A percentile compares a stretch with the other conserved stretches of the same genome.
Evolutionary conservation across 169 alveolate species (phyloP).

Genomic region (Blepharisma undulans): DNA sequence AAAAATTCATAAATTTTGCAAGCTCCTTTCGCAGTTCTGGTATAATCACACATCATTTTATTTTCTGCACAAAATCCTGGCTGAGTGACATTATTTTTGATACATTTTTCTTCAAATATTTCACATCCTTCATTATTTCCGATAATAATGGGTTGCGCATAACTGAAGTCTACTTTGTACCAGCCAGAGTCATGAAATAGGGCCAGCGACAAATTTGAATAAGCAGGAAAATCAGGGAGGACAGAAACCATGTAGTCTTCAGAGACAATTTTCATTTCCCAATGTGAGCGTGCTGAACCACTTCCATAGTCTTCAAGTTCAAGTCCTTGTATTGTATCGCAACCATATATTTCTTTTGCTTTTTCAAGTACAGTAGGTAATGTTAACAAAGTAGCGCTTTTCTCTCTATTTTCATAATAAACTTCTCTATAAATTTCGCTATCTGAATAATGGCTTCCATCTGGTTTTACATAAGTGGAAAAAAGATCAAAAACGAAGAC

Average conservation of each 20-base stretch:
- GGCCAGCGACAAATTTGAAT: conserved; percentile 46
- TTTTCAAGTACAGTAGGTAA: conserved; percentile 45
- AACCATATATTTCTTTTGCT: conserved; percentile 52
- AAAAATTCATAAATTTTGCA: not conserved
- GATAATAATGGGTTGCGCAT: not conserved
- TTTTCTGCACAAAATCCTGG: not conserved
- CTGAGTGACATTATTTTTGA: not conserved
- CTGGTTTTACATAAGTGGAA: not conserved
- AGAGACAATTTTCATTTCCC: conserved; percentile 56
- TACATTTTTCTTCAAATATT: not conserved
- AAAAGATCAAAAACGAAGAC: not conserved
- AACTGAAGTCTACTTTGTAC: conserved; percentile 32
- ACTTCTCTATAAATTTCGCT: not conserved
- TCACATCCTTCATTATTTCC: conserved; percentile 32
- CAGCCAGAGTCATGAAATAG: conserved; percentile 60
- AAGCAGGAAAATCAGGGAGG: conserved; percentile 4
- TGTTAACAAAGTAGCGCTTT: not conserved
- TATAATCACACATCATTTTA: not conserved
- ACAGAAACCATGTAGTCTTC: conserved; percentile 63
- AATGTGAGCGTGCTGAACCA: conserved; percentile 62
- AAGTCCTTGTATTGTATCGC: conserved; percentile 50
- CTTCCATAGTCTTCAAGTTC: conserved; percentile 59
- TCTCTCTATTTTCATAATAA: not conserved
- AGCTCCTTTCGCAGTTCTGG: too few relatives aligned
- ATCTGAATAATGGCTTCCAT: not conserved